These are phyloP conservation scores for Tuber borchii DNA, from an alignment of 495 filamentous ascomycete species.

Conservation along the genomic window DNA sequence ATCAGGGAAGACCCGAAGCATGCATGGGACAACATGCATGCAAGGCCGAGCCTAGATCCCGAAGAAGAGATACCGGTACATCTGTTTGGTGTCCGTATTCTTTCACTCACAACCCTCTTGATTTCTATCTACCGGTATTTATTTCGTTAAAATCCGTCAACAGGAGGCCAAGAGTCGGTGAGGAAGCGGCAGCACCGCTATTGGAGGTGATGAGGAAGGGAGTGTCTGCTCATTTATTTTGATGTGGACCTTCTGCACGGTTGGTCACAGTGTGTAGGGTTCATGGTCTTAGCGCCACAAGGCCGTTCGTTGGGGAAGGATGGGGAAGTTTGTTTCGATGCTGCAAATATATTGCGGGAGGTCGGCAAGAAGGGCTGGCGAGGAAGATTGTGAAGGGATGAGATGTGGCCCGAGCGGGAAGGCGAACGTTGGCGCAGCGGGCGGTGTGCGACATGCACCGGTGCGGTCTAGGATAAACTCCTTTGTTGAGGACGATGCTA, in stretches of 20 bases:
- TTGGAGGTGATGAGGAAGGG: conserved; percentile 15
- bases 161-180: not conserved
- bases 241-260: not conserved
- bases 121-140: conserved; percentile 20
- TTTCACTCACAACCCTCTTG: conserved; percentile 6
- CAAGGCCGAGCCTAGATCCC: conserved; percentile 32
- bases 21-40: conserved; percentile 35
- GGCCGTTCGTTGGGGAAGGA: not conserved
- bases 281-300: conserved; percentile 19
- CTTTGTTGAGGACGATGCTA: conserved; percentile 3
- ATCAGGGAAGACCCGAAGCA: conserved; percentile 30
- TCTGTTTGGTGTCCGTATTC: conserved; percentile 19
- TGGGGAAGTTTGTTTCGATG: not conserved
- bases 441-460: conserved; percentile 8
- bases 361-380: not conserved
- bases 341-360: not conserved
- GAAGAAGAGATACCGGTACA: conserved; percentile 30
- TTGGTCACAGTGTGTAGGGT: conserved; percentile 11
- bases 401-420: conserved; percentile 34
- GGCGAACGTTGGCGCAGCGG: conserved; percentile 18
- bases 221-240: conserved; percentile 1
- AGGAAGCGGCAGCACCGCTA: conserved; percentile 8
- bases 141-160: conserved; percentile 16
- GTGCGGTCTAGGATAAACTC: conserved; percentile 6
- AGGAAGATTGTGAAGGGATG: conserved; percentile 24